Base-by-base conservation (phyloP, 176 grass and related monocot species). In the Puya raimondii region DNA sequence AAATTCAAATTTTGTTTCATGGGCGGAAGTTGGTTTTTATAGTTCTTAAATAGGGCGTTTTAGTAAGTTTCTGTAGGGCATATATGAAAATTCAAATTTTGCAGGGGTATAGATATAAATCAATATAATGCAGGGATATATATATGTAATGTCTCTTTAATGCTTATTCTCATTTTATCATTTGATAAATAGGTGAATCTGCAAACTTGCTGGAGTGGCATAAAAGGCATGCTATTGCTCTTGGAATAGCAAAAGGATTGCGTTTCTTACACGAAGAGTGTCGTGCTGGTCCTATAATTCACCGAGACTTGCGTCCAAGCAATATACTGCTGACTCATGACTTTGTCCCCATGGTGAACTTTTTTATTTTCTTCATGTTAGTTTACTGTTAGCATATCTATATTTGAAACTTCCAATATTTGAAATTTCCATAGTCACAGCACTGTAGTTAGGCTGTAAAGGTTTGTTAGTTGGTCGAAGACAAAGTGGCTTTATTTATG, bases 261-360 rank as follows among this genome's bases (percentile, higher is more conserved):
- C 81, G 75, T 2, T 91, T 84, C 76, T 77, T 91, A 21, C 84
- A 91, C 1, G 81, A 91, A 73, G 88, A 91, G 51, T 91, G 84
- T 0, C 88, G 84, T 16, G 84, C 84, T 0, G 88, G 84, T 66
- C 78, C 88, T 70, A 91, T 87, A 48, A 91, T 91, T 84, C 88
- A 91, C 21, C 81, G 81, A 17, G 88, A 91, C 81, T 79, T 91
- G 65, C 88, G 84, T 3, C 88, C 84, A 66, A 84, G 84, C 81
- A 91, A 91, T 79, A 74, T 91, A 52, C 48, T 91, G 11, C 52
- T 91, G 64, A 91, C 84, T 50, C 88, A 91, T 82, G 88, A 91
- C 69, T 87, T 82, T 53, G 84, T 85, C 56, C 88, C 88, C 64
- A 80, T 91, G 88, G 88, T 91, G 76, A 15, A 15, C 11, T 83